Conservation (phyloP, 1,284 basidiomycete genomes). For the Ceraceosorus bombacis region DNA sequence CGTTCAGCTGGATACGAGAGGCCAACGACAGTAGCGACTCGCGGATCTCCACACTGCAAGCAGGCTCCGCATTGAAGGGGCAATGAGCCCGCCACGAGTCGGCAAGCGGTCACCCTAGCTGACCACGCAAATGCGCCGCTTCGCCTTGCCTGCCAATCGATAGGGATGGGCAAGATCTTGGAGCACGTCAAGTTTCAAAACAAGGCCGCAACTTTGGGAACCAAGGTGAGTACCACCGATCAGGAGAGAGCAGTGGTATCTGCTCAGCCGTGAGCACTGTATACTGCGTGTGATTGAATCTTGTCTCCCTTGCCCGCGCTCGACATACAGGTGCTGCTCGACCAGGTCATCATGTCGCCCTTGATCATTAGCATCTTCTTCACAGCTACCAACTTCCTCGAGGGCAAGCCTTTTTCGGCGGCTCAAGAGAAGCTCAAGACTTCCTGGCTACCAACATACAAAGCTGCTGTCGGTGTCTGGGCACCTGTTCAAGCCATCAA, state of each 20-base stretch:
- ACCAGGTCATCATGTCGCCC: conserved; percentile 32
- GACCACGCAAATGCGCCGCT: too few species aligned
- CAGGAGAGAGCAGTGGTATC: neutral
- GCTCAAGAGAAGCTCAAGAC: conserved; percentile 25
- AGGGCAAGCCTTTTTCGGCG: conserved; percentile 14
- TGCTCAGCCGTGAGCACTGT: neutral
- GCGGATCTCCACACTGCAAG: too few species aligned
- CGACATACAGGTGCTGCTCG: conserved; percentile 18
- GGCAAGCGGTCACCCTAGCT: too few species aligned
- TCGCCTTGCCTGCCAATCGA: too few species aligned
- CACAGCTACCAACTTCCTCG: conserved; percentile 25
- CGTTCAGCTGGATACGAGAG: too few species aligned
- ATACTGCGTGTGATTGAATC: too few species aligned
- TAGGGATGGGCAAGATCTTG: conserved; percentile 27
- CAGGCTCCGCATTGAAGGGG: too few species aligned
- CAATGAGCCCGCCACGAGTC: too few species aligned
- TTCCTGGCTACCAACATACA: conserved; percentile 31
- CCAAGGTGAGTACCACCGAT: conserved; percentile 18
- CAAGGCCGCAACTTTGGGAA: conserved; percentile 19
- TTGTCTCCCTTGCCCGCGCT: too few species aligned
- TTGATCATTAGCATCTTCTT: conserved; percentile 29
- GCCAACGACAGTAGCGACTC: too few species aligned
- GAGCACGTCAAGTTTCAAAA: conserved; percentile 24
- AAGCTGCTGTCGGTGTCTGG: conserved; percentile 36
- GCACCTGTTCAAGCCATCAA: conserved; percentile 36